A percentile compares a stretch with the other conserved stretches of the same genome.
Evolutionary conservation across 106 monocot genomes (phyloP).

Genomic region (Acanthochlamys bracteata): DNA sequence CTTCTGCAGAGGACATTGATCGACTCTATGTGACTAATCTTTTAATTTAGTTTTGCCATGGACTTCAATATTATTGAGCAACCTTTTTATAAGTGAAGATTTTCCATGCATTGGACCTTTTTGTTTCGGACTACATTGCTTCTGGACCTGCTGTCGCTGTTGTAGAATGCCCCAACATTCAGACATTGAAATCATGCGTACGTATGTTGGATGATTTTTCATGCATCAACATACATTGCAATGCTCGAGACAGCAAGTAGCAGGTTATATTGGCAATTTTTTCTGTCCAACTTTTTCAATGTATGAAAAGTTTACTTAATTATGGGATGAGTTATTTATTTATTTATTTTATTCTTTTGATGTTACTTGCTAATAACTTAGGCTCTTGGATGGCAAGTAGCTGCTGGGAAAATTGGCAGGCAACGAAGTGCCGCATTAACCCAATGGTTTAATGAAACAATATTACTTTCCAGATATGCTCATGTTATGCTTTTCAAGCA

Average conservation of each 20-base stretch:
- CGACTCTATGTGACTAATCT: slow-evolving; percentile 55
- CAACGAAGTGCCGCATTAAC: slow-evolving; percentile 78
- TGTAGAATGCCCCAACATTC: slow-evolving; percentile 67
- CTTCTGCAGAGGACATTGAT: slow-evolving; percentile 53
- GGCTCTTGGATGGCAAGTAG: slow-evolving; percentile 94
- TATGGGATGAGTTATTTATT: no score
- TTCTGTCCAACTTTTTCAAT: no score
- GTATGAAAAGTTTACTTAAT: no score
- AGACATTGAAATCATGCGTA: slow-evolving; percentile 39
- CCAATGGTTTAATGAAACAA: slow-evolving; percentile 79
- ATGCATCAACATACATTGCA: slow-evolving; percentile 70
- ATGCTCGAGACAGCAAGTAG: slow-evolving; percentile 75
- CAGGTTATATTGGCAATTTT: slow-evolving; percentile 36
- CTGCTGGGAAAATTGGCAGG: slow-evolving; percentile 83
- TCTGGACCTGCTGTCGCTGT: neutral
- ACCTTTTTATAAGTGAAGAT: no score
- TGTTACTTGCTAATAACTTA: slow-evolving; percentile 9
- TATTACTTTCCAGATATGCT: slow-evolving; percentile 91
- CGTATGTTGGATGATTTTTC: slow-evolving; percentile 69
- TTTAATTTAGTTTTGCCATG: neutral
- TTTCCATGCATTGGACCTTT: no score
- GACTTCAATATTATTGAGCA: no score
- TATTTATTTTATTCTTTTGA: no score
- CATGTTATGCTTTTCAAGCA: slow-evolving; percentile 47
- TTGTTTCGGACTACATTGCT: neutral